Evolutionary conservation across 441 rosid species (phyloP).

Genomic region (Sinapis alba): DNA sequence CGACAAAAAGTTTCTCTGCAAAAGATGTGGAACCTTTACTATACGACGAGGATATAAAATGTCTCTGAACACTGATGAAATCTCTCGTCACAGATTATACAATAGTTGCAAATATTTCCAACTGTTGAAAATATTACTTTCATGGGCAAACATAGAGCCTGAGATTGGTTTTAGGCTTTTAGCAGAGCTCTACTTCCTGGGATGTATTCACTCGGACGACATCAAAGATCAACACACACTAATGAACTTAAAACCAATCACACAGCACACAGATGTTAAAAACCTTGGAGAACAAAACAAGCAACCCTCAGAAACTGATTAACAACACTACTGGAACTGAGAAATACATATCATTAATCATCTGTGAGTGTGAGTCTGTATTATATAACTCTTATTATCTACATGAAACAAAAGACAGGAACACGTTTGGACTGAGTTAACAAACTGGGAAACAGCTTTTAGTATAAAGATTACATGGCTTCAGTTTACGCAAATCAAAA

Average conservation of each 20-base stretch:
- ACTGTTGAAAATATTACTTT: background rate
- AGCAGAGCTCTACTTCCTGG: background rate
- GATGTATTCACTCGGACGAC: constrained; percentile 8
- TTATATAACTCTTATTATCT: background rate
- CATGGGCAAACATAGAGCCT: background rate
- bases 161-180: background rate
- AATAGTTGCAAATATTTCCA: background rate
- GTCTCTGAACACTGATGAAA: background rate
- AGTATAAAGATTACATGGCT: constrained; percentile 19
- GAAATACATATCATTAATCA: constrained; percentile 9
- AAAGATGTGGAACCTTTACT: background rate
- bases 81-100: background rate
- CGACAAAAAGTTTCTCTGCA: background rate
- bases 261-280: background rate
- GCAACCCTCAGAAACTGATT: constrained; percentile 3
- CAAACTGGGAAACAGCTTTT: constrained; percentile 24
- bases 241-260: constrained; percentile 9
- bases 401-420: constrained; percentile 16
- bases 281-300: background rate
- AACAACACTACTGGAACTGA: background rate
- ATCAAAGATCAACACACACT: background rate
- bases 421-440: background rate
- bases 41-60: background rate
- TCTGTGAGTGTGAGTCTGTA: background rate
- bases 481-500: background rate